A percentile compares a stretch with the other conserved stretches of the same genome.
Conservation (phyloP, 176 grass and related monocot species). For the Ensete glaucum region DNA sequence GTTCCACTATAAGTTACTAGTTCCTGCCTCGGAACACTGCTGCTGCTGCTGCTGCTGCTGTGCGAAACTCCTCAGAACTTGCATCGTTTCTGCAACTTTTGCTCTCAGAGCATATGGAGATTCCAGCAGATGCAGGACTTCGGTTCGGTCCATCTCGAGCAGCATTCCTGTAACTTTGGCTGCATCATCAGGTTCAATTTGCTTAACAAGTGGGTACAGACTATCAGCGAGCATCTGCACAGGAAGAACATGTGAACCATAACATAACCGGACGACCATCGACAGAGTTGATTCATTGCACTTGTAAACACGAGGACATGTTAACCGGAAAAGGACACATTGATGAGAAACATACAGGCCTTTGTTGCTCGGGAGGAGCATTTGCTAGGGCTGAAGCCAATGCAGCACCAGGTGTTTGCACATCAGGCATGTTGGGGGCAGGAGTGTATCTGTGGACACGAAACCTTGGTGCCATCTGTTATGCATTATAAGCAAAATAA, state of each 20-base stretch:
- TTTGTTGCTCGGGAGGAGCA: not conserved
- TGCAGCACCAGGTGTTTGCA: not conserved
- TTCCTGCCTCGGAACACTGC: too few relatives aligned
- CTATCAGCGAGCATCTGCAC: not conserved
- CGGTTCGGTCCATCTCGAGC: constrained; percentile 11
- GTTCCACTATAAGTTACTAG: too few relatives aligned
- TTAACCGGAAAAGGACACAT: not conserved
- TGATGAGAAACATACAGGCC: not conserved
- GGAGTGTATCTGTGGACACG: too few relatives aligned
- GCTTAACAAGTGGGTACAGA: constrained; percentile 4
- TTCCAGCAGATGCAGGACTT: constrained; percentile 12
- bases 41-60: too few relatives aligned
- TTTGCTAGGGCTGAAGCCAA: constrained; percentile 3
- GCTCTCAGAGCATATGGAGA: constrained; percentile 7
- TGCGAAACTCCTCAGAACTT: not conserved
- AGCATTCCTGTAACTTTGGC: constrained; percentile 12
- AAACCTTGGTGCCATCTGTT: too few relatives aligned
- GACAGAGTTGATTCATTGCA: too few relatives aligned
- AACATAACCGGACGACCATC: not conserved
- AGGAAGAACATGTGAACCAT: not conserved
- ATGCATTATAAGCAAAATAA: too few relatives aligned
- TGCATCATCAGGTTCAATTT: not conserved
- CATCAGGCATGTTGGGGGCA: too few relatives aligned
- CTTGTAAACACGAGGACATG: too few relatives aligned
- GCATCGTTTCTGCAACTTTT: constrained; percentile 5